Evolutionary conservation across 2,329 filamentous ascomycete species (phyloP).

Genomic region (Aspergillaceae sp.): DNA sequence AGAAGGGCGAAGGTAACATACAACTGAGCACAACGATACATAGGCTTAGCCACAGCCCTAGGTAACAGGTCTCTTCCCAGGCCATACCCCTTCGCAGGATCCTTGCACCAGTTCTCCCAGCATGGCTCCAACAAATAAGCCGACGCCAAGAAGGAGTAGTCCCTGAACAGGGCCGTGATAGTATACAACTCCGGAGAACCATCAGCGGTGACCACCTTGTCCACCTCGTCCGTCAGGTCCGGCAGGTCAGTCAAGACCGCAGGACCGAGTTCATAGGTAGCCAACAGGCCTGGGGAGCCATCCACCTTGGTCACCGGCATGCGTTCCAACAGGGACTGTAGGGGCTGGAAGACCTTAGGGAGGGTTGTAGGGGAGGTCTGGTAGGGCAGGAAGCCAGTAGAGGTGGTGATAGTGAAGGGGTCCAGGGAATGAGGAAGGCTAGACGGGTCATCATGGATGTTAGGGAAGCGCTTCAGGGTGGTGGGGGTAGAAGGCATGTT

Average conservation of each 20-base stretch:
- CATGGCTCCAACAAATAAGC: slow-evolving; percentile 89
- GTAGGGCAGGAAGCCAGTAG: slow-evolving; percentile 39
- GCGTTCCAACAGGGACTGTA: slow-evolving; percentile 63
- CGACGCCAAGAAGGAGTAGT: slow-evolving; percentile 85
- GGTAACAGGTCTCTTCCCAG: slow-evolving; percentile 67
- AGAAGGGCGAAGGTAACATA: slow-evolving; percentile 43
- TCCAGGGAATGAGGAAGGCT: slow-evolving; percentile 34
- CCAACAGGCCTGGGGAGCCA: slow-evolving; percentile 69
- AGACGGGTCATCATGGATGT: slow-evolving; percentile 36
- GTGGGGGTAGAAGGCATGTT: slow-evolving; percentile 23
- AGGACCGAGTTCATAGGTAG: slow-evolving; percentile 62
- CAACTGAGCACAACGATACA: slow-evolving; percentile 77
- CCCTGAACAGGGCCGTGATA: slow-evolving; percentile 79
- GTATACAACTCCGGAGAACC: slow-evolving; percentile 61
- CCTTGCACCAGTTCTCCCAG: slow-evolving; percentile 58
- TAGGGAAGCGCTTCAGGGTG: slow-evolving; percentile 35
- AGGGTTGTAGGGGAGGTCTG: slow-evolving; percentile 42
- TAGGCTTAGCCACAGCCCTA: slow-evolving; percentile 65
- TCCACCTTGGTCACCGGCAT: slow-evolving; percentile 71
- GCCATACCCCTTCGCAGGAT: slow-evolving; percentile 62
- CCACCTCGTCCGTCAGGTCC: slow-evolving; percentile 64
- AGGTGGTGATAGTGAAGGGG: slow-evolving; percentile 41
- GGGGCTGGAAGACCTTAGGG: slow-evolving; percentile 62
- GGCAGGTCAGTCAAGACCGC: slow-evolving; percentile 66
- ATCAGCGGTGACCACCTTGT: slow-evolving; percentile 49